Percentiles rank a stretch among this genome's conserved stretches.
phyloP scores from a whole-genome alignment of 2,329 filamentous ascomycete species.

The Trematosphaeria pertusa region DNA sequence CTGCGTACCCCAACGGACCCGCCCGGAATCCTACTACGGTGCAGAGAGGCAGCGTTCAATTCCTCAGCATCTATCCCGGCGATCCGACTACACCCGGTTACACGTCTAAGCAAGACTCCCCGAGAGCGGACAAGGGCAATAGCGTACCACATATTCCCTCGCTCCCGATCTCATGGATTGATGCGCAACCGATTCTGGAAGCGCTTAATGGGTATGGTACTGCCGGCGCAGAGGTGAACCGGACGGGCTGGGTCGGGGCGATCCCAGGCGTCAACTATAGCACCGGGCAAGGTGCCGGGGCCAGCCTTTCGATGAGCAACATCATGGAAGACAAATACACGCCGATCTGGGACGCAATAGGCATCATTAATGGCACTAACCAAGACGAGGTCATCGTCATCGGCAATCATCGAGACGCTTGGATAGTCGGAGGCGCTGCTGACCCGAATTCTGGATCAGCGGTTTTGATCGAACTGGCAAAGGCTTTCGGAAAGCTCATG shows the following conservation, averaged over 20 bases:
- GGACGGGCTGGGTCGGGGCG: constrained; percentile 46
- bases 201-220: constrained; percentile 84
- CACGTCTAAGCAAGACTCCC: constrained; percentile 80
- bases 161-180: constrained; percentile 81
- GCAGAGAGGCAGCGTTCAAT: constrained; percentile 60
- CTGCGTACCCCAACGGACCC: constrained; percentile 51
- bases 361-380: constrained; percentile 72
- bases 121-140: constrained; percentile 69
- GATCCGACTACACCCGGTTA: constrained; percentile 64
- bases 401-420: constrained; percentile 62
- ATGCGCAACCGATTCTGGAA: constrained; percentile 80
- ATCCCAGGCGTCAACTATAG: constrained; percentile 45
- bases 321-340: constrained; percentile 83
- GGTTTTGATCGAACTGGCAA: constrained; percentile 58
- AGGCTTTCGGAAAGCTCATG: constrained; percentile 57
- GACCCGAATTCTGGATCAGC: constrained; percentile 61
- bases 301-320: constrained; percentile 59
- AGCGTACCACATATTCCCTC: constrained; percentile 81
- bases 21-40: constrained; percentile 55
- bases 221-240: constrained; percentile 52
- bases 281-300: constrained; percentile 61
- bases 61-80: constrained; percentile 64
- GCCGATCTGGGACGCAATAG: constrained; percentile 77
- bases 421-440: constrained; percentile 61
- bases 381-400: constrained; percentile 61